Conservation (phyloP, 169 alveolate genomes). For the Ichthyophthirius multifiliis region DNA sequence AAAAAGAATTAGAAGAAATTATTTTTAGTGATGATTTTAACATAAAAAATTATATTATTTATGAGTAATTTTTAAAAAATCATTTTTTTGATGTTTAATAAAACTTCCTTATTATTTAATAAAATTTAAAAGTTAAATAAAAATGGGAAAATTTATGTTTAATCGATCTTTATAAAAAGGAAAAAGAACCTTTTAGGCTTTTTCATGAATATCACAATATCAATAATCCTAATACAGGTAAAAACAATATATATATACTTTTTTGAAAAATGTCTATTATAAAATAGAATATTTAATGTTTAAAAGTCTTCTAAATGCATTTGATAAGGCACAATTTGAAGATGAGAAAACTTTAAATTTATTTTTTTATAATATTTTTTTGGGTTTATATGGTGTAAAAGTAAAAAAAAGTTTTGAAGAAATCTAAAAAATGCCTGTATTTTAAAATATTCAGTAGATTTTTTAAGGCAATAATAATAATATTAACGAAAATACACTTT, state of each 20-base stretch:
- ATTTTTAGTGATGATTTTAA: not conserved
- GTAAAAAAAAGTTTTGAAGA: not conserved
- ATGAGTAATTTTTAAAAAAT: not conserved
- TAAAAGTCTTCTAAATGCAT: not conserved
- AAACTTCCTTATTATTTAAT: not conserved
- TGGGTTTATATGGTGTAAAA: not conserved
- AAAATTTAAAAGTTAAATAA: not conserved
- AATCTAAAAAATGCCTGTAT: not conserved
- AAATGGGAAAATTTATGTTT: not conserved
- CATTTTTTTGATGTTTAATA: not conserved
- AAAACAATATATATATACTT: not conserved
- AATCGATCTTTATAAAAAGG: not conserved
- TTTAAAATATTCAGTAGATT: not conserved
- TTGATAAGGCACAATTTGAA: not conserved
- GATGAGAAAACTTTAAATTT: not conserved
- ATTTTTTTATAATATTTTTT: not conserved
- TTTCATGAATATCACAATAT: not conserved
- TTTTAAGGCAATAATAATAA: no score
- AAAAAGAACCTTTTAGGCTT: not conserved
- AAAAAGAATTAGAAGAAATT: not conserved
- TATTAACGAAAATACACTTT: not conserved
- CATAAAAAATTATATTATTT: not conserved
- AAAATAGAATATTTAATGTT: not conserved
- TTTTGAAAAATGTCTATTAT: not conserved
- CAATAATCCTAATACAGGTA: not conserved